Evolutionary conservation across 2,329 filamentous ascomycete species (phyloP), one percentile per base, ranked within the genome.

Genomic region (Apiospora saccharicola): DNA sequence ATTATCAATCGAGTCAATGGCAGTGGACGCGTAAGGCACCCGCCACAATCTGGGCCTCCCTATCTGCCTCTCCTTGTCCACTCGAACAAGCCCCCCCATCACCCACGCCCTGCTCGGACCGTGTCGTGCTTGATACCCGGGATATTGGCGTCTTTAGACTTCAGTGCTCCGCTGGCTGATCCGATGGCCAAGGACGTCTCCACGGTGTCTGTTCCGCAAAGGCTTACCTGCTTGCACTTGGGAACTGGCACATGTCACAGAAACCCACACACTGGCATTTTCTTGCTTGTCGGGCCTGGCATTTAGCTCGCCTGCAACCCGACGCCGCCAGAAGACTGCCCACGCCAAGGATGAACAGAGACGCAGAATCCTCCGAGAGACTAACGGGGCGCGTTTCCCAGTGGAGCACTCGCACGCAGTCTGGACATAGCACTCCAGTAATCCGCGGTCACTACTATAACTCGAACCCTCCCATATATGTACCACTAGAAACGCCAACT

Each of bases 321-420:
- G 30, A 64, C 57, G 57, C 57, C 57, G 26, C 26, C 57, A 64
- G 57, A 64, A 64, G 57, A 64, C 57, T 64, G 57, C 26, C 37
- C 57, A 19, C 37, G 57, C 57, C 30, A 64, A 64, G 57, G 37
- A 22, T 13, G 7, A 8, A 13, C 30, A 64, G 30, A 34, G 57
- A 41, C 57, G 10, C 37, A 10, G 8, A 37, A 64, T 64, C 57
- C 57, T n/a, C 57, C 57, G 57, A 37, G 57, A 37, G 53, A 37
- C 57, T 64, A 41, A 41, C 37, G 37, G 5, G 19, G 57, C 26
- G 19, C 13, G 3, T 64, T 34, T 8, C 14, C 34, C 30, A n/a
- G 30, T 22, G 46, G 30, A 34, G 57, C 19, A 13, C 57, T 8
- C 30, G 8, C 37, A 10, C 37, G 37, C 37, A 41, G 37, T 41